A percentile compares a stretch with the other conserved stretches of the same genome.
These are phyloP conservation scores for Xerophyta viscosa DNA, from an alignment of 106 monocot species.

Conservation along the genomic window DNA sequence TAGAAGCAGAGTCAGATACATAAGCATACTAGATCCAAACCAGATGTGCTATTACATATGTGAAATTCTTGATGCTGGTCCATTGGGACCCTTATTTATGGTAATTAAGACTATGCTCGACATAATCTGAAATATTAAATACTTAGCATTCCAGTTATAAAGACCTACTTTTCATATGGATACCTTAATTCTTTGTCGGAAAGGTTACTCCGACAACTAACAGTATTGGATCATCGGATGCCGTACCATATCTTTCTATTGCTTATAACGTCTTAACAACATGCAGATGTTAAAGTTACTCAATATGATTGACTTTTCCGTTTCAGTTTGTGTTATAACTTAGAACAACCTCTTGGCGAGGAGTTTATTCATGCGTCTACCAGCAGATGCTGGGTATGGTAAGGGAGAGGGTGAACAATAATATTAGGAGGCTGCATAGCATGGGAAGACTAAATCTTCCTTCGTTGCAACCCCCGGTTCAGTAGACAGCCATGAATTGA, in stretches of 20 bases:
- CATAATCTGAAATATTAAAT: no score
- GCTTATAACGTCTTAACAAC: no score
- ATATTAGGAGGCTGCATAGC: conserved; percentile 52
- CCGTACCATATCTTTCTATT: no score
- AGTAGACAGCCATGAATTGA: conserved; percentile 87
- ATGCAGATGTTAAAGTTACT: no score
- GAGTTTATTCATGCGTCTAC: conserved; percentile 67
- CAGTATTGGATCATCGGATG: no score
- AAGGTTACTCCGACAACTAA: no score
- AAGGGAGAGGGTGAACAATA: conserved; percentile 65
- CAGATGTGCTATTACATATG: conserved; percentile 84
- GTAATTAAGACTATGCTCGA: conserved; percentile 27
- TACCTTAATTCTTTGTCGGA: no score
- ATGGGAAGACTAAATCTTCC: conserved; percentile 40
- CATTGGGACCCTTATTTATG: conserved; percentile 81
- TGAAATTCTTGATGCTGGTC: conserved; percentile 79
- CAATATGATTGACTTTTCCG: not conserved
- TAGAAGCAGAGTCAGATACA: conserved; percentile 76
- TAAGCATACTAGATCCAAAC: conserved; percentile 62
- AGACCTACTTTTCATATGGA: no score
- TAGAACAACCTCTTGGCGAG: conserved; percentile 62
- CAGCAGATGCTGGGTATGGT: conserved; percentile 82
- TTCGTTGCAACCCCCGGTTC: conserved; percentile 68
- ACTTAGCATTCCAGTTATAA: no score
- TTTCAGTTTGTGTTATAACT: conserved; percentile 40